A percentile compares a stretch with the other conserved stretches of the same genome.
These are phyloP conservation scores for Pseudogymnoascus sp. DNA, from an alignment of 2,329 filamentous ascomycete species.

Conservation along the genomic window DNA sequence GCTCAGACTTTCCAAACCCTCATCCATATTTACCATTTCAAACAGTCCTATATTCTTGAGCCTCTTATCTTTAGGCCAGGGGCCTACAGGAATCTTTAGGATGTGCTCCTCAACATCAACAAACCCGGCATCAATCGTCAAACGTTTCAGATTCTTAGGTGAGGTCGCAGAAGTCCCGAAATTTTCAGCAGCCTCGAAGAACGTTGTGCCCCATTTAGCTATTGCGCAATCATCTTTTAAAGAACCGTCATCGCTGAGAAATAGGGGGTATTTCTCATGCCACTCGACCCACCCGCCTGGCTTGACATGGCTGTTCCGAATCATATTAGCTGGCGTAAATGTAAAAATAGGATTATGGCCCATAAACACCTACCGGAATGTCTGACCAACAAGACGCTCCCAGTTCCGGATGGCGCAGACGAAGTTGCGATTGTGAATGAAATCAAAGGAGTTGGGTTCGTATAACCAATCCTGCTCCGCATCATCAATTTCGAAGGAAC, in stretches of 20 bases:
- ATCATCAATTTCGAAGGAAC: slow-evolving; percentile 20
- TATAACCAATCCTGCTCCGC: slow-evolving; percentile 14
- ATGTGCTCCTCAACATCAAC: slow-evolving; percentile 30
- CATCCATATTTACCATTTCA: background rate
- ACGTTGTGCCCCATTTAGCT: slow-evolving; percentile 14
- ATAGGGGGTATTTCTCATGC: background rate
- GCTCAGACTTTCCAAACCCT: background rate
- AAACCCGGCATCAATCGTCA: slow-evolving; percentile 29
- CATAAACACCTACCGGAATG: background rate
- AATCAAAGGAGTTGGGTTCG: slow-evolving; percentile 15
- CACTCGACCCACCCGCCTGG: slow-evolving; percentile 6
- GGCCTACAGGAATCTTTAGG: slow-evolving; percentile 38
- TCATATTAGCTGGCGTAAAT: background rate
- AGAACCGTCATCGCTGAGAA: background rate
- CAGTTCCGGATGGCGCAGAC: background rate
- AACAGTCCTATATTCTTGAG: slow-evolving; percentile 33
- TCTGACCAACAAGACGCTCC: background rate
- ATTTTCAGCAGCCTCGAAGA: slow-evolving; percentile 33
- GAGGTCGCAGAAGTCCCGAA: slow-evolving; percentile 22
- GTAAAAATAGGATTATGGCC: background rate
- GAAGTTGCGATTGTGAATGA: slow-evolving; percentile 11
- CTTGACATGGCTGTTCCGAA: background rate
- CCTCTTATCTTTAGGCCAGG: slow-evolving; percentile 38
- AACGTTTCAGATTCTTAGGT: background rate
- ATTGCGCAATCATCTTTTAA: slow-evolving; percentile 16